Percentiles rank a stretch among this genome's conserved stretches.
phyloP scores from a whole-genome alignment of 164 flowering plant genomes.

The Dillenia suffruticosa region DNA sequence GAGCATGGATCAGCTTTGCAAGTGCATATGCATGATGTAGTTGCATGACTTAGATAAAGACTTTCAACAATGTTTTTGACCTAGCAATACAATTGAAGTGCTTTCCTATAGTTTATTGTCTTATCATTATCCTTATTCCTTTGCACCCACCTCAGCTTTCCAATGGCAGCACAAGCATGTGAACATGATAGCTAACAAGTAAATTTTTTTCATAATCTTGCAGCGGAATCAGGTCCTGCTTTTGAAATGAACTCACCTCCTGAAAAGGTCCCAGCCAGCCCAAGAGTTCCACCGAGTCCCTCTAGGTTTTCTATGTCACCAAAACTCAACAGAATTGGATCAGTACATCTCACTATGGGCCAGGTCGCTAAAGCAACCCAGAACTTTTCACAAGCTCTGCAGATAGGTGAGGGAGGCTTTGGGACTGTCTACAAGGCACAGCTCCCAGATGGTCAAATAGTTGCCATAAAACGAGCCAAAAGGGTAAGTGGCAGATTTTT shows the following conservation, averaged over 20 bases:
- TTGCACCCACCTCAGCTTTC: no score
- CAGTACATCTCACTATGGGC: constrained; percentile 64
- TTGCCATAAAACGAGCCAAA: constrained; percentile 92
- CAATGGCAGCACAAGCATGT: no score
- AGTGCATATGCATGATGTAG: no score
- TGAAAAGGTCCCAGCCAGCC: constrained; percentile 46
- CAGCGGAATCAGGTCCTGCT: constrained; percentile 64
- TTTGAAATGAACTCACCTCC: constrained; percentile 35
- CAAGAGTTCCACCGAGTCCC: constrained; percentile 87
- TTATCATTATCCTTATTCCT: no score
- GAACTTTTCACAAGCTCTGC: constrained; percentile 58
- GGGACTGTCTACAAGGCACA: constrained; percentile 85
- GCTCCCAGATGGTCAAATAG: constrained; percentile 70
- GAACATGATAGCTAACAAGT: no score
- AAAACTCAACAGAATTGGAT: constrained; percentile 52
- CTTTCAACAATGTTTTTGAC: no score
- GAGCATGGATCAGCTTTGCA: no score
- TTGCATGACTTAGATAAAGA: no score
- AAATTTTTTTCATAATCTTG: constrained; percentile 1
- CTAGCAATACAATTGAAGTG: no score
- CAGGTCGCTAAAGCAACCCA: constrained; percentile 75
- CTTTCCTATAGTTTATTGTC: no score
- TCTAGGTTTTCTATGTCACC: constrained; percentile 67
- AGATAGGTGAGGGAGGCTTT: constrained; percentile 89
- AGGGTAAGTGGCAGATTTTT: constrained; percentile 38